Base-by-base conservation (phyloP, 2,329 filamentous ascomycete genomes). In the Aspergillus sp. region DNA sequence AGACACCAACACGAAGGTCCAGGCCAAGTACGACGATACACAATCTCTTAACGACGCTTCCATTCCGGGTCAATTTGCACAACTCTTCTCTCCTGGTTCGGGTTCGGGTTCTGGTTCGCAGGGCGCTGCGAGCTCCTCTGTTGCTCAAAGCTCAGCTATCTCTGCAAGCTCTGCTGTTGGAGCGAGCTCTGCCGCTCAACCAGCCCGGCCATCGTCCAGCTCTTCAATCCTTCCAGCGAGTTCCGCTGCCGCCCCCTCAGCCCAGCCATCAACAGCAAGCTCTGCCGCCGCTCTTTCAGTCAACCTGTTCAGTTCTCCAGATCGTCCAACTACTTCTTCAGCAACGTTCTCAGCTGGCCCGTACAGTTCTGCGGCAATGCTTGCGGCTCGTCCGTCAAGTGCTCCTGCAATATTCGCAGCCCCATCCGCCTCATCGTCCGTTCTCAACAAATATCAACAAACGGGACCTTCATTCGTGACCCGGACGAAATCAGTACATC, bases 21-120 rank as follows among this genome's bases (percentile, higher is more conserved):
- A 45, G 3, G 48, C 47, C 7, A 56, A 50, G 10, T 72, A 66
- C 55, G 54, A 52, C 15, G 38, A 56, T 10, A 63, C 57, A 13
- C 70, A 73, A 49, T 56, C 65, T 39, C 52, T 71, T 30, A 63
- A 70, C 48, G 59, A 55, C 13, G 70, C 70, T 15, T 65, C 71
- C 2, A 67, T 73, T 30, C 60, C 66, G 10, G 58, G 60, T 15
- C 63, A 72, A 49, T 61, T 74, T 44, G 53, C 56, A n/a, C 56
- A 68, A 20, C 55, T 73, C 3, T 52, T 57, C 30, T 50, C 46
- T 13, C 37, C 44, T 41, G 38, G 43, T 23, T 37, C 50, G 47
- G 32, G 32, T 35, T 37, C 33, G 6, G 37, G 9, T 19, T 12
- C 15, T 5, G 37, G 17, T 39, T 39, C 19, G 37, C 37, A 39